Conservation (phyloP, 768 basidiomycete genomes). For the Russula ochroleuca region DNA sequence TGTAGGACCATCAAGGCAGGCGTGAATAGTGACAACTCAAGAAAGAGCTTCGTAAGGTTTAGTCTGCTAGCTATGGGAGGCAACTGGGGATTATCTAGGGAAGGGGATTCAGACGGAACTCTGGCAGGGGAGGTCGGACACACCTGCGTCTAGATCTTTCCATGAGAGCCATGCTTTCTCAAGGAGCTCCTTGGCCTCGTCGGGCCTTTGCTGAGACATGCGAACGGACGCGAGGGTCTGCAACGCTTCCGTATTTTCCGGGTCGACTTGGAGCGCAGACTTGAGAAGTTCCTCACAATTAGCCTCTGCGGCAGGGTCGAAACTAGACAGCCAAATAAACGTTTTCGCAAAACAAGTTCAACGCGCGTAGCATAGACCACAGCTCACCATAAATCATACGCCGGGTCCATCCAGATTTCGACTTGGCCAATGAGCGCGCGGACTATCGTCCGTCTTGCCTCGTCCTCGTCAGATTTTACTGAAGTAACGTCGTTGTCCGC, state of each 20-base stretch:
- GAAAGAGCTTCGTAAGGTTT: slow-evolving; percentile 71
- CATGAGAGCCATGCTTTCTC: slow-evolving; percentile 64
- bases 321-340: slow-evolving; percentile 41
- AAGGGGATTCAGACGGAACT: neutral
- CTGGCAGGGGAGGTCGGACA: slow-evolving; percentile 17
- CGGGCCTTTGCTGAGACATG: slow-evolving; percentile 79
- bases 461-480: slow-evolving; percentile 46
- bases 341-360: neutral
- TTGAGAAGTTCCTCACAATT: slow-evolving; percentile 75
- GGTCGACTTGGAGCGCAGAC: slow-evolving; percentile 68
- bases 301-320: slow-evolving; percentile 75
- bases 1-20: slow-evolving; percentile 73
- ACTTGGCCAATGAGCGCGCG: slow-evolving; percentile 83
- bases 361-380: neutral
- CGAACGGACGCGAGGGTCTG: slow-evolving; percentile 81
- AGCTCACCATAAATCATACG: slow-evolving; percentile 78
- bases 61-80: slow-evolving; percentile 73
- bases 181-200: slow-evolving; percentile 70
- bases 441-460: slow-evolving; percentile 64
- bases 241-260: slow-evolving; percentile 72
- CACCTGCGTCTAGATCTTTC: slow-evolving; percentile 63
- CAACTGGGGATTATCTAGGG: slow-evolving; percentile 56
- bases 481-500: slow-evolving; percentile 33
- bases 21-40: slow-evolving; percentile 68
- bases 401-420: slow-evolving; percentile 95